A percentile compares a stretch with the other conserved stretches of the same genome.
Evolutionary conservation across 495 filamentous ascomycete genomes (phyloP).

Genomic region (Chaetomium fimeti): DNA sequence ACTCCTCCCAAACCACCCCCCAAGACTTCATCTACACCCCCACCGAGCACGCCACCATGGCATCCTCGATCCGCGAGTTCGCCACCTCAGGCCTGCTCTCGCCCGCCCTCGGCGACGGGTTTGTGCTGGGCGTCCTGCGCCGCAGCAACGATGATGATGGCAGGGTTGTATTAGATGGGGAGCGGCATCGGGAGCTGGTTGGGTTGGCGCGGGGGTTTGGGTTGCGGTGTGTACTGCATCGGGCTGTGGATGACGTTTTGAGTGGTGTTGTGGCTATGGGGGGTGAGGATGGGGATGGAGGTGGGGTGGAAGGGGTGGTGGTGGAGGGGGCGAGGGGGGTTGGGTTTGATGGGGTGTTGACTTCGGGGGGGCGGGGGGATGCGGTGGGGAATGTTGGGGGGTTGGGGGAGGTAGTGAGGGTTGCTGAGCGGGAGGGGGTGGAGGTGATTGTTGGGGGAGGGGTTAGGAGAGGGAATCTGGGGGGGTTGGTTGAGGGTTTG

Average conservation of each 20-base stretch:
- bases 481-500: conserved; percentile 21
- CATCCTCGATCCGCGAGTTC: conserved; percentile 32
- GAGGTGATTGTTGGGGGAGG: conserved; percentile 48
- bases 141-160: neutral
- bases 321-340: conserved; percentile 30
- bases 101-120: conserved; percentile 42
- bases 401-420: conserved; percentile 32
- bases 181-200: conserved; percentile 30
- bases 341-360: conserved; percentile 44
- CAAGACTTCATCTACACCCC: conserved; percentile 45
- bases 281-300: neutral
- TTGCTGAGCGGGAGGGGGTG: conserved; percentile 19
- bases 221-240: conserved; percentile 40
- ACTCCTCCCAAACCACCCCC: neutral
- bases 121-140: conserved; percentile 45
- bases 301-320: conserved; percentile 27
- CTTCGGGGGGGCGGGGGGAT: conserved; percentile 41
- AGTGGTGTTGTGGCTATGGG: neutral
- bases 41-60: conserved; percentile 36
- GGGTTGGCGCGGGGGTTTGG: conserved; percentile 22
- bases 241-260: conserved; percentile 45
- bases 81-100: conserved; percentile 28
- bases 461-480: conserved; percentile 37
- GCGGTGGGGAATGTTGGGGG: conserved; percentile 32
- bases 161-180: conserved; percentile 30